A percentile compares a stretch with the other conserved stretches of the same genome.
phyloP scores from a whole-genome alignment of 164 flowering plant genomes.

The Aristolochia contorta region DNA sequence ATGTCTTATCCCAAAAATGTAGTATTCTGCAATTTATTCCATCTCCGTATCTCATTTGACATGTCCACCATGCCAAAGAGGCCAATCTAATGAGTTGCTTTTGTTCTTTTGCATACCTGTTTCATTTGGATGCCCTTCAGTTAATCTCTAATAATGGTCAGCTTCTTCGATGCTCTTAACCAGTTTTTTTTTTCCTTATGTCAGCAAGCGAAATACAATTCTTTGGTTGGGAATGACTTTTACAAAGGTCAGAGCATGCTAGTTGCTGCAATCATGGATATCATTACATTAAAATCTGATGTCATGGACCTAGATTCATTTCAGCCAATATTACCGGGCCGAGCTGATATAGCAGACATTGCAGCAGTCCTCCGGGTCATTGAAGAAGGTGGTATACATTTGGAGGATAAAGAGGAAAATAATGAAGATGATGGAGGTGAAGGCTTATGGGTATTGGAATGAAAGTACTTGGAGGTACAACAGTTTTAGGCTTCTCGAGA shows the following conservation, averaged over 20 bases:
- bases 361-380: conserved; percentile 85
- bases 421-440: conserved; percentile 64
- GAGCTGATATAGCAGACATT: conserved; percentile 80
- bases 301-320: conserved; percentile 38
- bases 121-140: background rate
- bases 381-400: conserved; percentile 83
- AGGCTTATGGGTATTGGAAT: conserved; percentile 83
- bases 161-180: conserved; percentile 15
- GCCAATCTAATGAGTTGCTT: background rate
- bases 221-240: conserved; percentile 58
- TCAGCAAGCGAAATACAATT: conserved; percentile 62
- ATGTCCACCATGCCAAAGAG: background rate
- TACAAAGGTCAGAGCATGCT: conserved; percentile 98
- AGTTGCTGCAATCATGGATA: conserved; percentile 92
- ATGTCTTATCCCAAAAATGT: too few relatives aligned
- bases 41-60: background rate
- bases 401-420: conserved; percentile 40
- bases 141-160: background rate
- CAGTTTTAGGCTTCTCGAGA: conserved; percentile 70
- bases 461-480: conserved; percentile 77
- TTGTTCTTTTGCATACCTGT: background rate
- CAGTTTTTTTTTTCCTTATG: conserved; percentile 26
- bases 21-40: too few relatives aligned
- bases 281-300: conserved; percentile 82
- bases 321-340: conserved; percentile 53